Base-by-base conservation (phyloP, 192 early-diverging fungal species). In the Umbelopsis sp. region DNA sequence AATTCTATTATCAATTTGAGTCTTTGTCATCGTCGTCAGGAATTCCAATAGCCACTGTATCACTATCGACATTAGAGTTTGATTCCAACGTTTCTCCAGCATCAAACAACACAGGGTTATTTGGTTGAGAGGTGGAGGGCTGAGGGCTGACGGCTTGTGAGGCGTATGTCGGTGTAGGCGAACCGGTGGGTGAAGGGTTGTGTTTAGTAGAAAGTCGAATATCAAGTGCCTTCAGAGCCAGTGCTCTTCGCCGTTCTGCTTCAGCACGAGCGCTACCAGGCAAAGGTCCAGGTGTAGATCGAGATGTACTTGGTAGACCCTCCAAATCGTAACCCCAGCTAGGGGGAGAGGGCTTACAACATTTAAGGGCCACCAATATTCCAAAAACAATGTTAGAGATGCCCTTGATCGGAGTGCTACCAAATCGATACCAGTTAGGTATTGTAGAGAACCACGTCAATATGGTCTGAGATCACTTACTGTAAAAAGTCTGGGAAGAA, bases 401-500 rank as follows among this genome's bases (percentile, higher is more conserved):
- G 2, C 85, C 82, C 68, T 91, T 87, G 65, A 94, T 83, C 45
- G 86, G 65, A 21, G 89, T 85, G 44, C 88, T 91, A 71, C 22
- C 17, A 17, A 45, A 25, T 7, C 16, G 6, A 44, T 26, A 25
- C 72, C 45, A 66, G 24, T 11, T 24, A 24, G 29, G 32, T 36
- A 4, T 38, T 16, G 32, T 56, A 45, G 12, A 22, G 1, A 36
- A 11, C 14, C 4, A 31, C 9, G 25, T 21, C 8, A 17, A 44
- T n/a, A 31, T 12, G 8, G 6, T 5, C 9, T n/a, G 38, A 41
- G 12, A 49, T 26, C 2, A 77, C 85, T 80, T 78, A 92, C 91
- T 92, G 90, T 16, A 91, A 71, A 53, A 87, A 79, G 49, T 95
- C 93, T 3, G 97, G 97, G 78, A 95, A 98, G 70, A 98, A 97